These are phyloP conservation scores for Carpinus viminea DNA, from an alignment of 306 rosid species.

Conservation along the genomic window DNA sequence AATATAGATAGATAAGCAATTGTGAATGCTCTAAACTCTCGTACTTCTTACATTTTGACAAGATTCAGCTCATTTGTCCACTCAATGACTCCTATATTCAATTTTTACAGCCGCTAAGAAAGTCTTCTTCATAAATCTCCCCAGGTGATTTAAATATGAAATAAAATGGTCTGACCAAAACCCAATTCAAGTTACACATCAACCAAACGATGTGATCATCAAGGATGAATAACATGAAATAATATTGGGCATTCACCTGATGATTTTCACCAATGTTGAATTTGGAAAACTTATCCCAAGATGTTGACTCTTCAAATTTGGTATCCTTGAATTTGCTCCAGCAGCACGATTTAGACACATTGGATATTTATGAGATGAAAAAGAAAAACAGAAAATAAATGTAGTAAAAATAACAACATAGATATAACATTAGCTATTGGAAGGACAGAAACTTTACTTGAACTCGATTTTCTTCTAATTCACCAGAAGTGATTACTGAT, in stretches of 20 bases:
- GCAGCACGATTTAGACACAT: constrained; percentile 30
- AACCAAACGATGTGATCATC: constrained; percentile 15
- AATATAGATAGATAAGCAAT: too few relatives aligned
- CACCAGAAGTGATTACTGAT: constrained; percentile 49
- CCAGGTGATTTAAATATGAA: not conserved
- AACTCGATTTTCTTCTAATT: constrained; percentile 52
- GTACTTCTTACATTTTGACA: not conserved
- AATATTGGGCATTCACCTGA: constrained; percentile 43
- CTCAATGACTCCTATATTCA: not conserved
- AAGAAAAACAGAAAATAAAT: constrained; percentile 12
- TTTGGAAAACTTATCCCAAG: constrained; percentile 64
- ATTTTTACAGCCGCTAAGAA: not conserved
- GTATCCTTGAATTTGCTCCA: constrained; percentile 52
- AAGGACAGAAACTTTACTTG: constrained; percentile 56
- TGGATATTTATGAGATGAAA: constrained; percentile 14
- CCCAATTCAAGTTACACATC: not conserved
- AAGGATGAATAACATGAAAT: constrained; percentile 15
- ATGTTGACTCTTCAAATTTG: constrained; percentile 49
- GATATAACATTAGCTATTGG: constrained; percentile 23
- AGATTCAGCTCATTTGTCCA: not conserved
- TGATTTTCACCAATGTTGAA: constrained; percentile 49
- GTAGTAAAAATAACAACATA: constrained; percentile 13
- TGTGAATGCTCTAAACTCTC: too few relatives aligned
- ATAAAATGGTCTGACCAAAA: constrained; percentile 6
- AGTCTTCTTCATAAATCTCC: not conserved